These are phyloP conservation scores for Nepenthes mirabilis DNA, from an alignment of 148 eudicot species.

Conservation along the genomic window DNA sequence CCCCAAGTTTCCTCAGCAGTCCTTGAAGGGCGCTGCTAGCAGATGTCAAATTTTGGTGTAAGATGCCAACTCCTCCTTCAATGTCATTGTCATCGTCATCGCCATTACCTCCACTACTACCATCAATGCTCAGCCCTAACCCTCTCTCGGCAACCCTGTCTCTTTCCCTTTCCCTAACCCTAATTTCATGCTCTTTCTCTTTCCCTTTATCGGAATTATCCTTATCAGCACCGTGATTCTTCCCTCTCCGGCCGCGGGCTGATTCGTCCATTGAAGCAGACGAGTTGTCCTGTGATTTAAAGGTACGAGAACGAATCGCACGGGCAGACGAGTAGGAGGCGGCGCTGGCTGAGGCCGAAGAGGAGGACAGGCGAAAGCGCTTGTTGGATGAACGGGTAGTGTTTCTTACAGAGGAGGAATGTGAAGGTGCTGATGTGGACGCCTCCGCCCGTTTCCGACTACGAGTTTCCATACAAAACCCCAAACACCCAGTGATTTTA, in stretches of 20 bases:
- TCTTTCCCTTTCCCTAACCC: slow-evolving; percentile 27
- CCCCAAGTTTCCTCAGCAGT: slow-evolving; percentile 77
- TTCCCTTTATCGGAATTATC: slow-evolving; percentile 67
- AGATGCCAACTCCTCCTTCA: slow-evolving; percentile 60
- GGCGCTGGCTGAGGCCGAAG: slow-evolving; percentile 16
- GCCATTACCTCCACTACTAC: slow-evolving; percentile 13
- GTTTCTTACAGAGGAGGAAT: slow-evolving; percentile 46
- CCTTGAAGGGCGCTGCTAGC: slow-evolving; percentile 98
- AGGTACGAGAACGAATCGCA: slow-evolving; percentile 35
- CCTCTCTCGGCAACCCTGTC: slow-evolving; percentile 38
- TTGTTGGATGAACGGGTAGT: slow-evolving; percentile 49
- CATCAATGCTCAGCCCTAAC: slow-evolving; percentile 41
- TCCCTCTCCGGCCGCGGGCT: slow-evolving; percentile 55
- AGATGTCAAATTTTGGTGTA: slow-evolving; percentile 80
- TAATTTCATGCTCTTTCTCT: slow-evolving; percentile 57
- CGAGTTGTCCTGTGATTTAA: slow-evolving; percentile 20
- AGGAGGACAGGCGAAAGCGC: slow-evolving; percentile 41
- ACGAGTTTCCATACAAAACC: slow-evolving; percentile 98
- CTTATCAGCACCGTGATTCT: slow-evolving; percentile 28
- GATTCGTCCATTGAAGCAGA: slow-evolving; percentile 48
- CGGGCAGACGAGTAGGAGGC: slow-evolving; percentile 13
- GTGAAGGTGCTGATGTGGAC: slow-evolving; percentile 74
- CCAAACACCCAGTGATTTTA: slow-evolving; percentile 25
- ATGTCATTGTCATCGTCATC: slow-evolving; percentile 56
- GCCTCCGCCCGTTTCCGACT: slow-evolving; percentile 99